Evolutionary conservation across 306 rosid genomes (phyloP).

Genomic region (Casuarina cunninghamiana): DNA sequence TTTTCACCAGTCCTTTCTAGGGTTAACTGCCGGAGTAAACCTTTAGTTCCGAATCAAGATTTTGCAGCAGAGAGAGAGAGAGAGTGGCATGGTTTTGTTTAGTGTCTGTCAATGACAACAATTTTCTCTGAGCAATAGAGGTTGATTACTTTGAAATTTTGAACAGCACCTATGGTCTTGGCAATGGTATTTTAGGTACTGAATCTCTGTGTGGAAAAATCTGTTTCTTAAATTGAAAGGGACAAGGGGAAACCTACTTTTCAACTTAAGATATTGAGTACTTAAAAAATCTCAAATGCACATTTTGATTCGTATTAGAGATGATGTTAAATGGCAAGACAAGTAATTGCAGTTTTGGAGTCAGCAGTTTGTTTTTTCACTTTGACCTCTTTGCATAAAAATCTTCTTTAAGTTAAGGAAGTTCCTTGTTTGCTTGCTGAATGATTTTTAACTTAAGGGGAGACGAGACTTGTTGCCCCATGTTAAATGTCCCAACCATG

Average conservation of each 20-base stretch:
- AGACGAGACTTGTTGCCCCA: not conserved
- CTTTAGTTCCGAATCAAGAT: not conserved
- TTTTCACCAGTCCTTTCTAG: not conserved
- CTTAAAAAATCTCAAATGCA: not conserved
- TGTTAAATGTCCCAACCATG: not conserved
- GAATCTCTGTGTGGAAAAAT: not conserved
- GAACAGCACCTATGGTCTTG: not conserved
- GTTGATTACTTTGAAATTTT: not conserved
- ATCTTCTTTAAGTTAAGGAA: not conserved
- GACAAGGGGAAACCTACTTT: not conserved
- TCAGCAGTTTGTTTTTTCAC: not conserved
- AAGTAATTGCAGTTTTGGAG: not conserved
- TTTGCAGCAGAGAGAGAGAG: conserved; percentile 1
- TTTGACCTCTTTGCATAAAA: not conserved
- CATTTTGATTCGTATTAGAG: not conserved
- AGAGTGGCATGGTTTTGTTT: not conserved
- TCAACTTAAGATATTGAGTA: not conserved
- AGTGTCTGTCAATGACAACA: not conserved
- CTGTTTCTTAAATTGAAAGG: not conserved
- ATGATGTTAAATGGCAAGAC: not conserved
- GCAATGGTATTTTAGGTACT: not conserved
- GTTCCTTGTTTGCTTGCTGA: not conserved
- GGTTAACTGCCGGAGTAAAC: not conserved
- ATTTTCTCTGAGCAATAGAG: not conserved
- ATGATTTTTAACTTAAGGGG: not conserved